phyloP scores from a whole-genome alignment of 495 filamentous ascomycete genomes.

The Hypoxylon fuscum region DNA sequence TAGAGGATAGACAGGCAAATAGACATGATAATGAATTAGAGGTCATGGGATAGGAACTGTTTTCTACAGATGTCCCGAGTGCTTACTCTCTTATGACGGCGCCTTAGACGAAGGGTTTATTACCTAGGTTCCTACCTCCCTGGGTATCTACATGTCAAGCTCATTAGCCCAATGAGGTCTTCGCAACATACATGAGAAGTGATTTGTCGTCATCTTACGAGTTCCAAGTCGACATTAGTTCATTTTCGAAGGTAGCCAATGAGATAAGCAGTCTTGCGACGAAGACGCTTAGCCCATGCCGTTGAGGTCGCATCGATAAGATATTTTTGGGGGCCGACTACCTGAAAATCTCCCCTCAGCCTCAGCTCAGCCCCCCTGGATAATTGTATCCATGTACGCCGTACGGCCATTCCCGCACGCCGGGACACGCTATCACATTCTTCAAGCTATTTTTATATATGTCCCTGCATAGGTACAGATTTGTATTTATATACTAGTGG shows the following conservation, averaged over 20 bases:
- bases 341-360: conserved; percentile 30
- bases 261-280: conserved; percentile 3
- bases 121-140: no score
- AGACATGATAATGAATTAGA: conserved; percentile 5
- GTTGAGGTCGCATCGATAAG: conserved; percentile 9
- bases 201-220: conserved; percentile 7
- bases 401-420: conserved; percentile 13
- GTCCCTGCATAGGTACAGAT: no score
- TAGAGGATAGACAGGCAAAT: conserved; percentile 14
- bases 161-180: no score
- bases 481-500: no score
- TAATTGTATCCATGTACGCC: no score
- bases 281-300: not conserved
- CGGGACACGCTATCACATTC: not conserved
- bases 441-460: conserved; percentile 1
- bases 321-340: conserved; percentile 20
- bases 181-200: not conserved
- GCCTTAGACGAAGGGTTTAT: no score
- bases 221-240: not conserved
- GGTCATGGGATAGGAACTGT: not conserved
- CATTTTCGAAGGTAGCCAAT: conserved; percentile 19
- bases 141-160: no score
- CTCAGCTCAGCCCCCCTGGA: conserved; percentile 41
- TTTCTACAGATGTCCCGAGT: not conserved
- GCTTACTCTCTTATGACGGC: no score